phyloP scores from a whole-genome alignment of 768 basidiomycete genomes.

The Steccherinum ochraceum region DNA sequence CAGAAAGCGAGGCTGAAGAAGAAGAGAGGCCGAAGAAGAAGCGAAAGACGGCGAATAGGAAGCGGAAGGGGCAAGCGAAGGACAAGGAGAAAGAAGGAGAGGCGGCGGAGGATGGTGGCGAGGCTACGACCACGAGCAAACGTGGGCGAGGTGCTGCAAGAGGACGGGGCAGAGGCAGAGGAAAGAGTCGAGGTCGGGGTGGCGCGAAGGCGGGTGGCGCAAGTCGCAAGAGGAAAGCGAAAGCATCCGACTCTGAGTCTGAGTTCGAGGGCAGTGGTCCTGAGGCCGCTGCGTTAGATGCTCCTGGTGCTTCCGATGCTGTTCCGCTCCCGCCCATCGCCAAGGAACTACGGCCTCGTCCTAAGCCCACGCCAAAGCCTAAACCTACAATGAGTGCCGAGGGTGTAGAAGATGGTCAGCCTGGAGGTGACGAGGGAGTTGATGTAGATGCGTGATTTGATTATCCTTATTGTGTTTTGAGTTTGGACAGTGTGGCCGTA shows the following conservation, averaged over 20 bases:
- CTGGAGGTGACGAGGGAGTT: too few species aligned
- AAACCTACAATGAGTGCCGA: background rate
- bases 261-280: background rate
- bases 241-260: background rate
- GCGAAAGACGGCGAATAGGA: constrained; percentile 27
- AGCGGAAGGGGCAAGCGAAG: constrained; percentile 20
- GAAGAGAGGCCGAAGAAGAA: constrained; percentile 25
- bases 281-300: background rate
- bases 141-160: background rate
- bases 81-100: too few species aligned
- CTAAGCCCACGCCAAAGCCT: constrained; percentile 22
- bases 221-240: background rate
- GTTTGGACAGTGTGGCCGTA: too few species aligned
- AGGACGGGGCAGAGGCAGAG: background rate
- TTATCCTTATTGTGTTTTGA: too few species aligned
- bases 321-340: constrained; percentile 15
- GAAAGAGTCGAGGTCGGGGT: background rate
- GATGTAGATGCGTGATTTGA: background rate
- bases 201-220: background rate
- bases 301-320: too few species aligned
- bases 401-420: constrained; percentile 2
- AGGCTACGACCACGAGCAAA: background rate
- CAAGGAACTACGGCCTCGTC: constrained; percentile 35
- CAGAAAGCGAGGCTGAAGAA: constrained; percentile 20
- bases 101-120: constrained; percentile 1